phyloP scores from a whole-genome alignment of 257 asterid genomes.

The Forsythia suspensa region DNA sequence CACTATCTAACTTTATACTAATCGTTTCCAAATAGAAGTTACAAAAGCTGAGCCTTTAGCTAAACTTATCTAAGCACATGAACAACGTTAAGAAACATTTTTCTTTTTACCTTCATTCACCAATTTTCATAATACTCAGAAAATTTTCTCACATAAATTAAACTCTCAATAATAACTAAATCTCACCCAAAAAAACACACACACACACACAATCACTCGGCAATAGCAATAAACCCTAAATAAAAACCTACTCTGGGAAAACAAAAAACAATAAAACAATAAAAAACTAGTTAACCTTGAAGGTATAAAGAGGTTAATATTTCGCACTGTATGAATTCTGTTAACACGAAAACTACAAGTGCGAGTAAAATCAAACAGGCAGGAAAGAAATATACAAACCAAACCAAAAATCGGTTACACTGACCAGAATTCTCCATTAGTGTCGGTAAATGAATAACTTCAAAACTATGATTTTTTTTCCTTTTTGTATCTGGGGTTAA shows the following conservation, averaged over 20 bases:
- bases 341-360: conserved; percentile 6
- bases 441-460: background rate
- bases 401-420: conserved; percentile 12
- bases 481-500: background rate
- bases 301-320: background rate
- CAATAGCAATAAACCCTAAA: conserved; percentile 4
- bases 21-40: conserved; percentile 17
- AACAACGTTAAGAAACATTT: background rate
- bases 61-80: background rate
- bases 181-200: background rate
- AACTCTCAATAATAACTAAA: background rate
- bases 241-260: background rate
- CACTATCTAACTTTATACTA: conserved; percentile 8
- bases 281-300: conserved; percentile 10
- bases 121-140: background rate
- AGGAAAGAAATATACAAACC: background rate
- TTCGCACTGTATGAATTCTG: background rate
- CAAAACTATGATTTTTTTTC: background rate
- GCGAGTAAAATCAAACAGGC: background rate
- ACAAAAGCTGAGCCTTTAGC: conserved; percentile 2
- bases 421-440: conserved; percentile 46
- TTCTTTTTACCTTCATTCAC: conserved; percentile 16
- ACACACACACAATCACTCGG: conserved; percentile 1
- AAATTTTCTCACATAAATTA: conserved; percentile 3
- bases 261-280: background rate